phyloP scores from a whole-genome alignment of 352 stramenopile genomes.

The Phytophthora foliorum region DNA sequence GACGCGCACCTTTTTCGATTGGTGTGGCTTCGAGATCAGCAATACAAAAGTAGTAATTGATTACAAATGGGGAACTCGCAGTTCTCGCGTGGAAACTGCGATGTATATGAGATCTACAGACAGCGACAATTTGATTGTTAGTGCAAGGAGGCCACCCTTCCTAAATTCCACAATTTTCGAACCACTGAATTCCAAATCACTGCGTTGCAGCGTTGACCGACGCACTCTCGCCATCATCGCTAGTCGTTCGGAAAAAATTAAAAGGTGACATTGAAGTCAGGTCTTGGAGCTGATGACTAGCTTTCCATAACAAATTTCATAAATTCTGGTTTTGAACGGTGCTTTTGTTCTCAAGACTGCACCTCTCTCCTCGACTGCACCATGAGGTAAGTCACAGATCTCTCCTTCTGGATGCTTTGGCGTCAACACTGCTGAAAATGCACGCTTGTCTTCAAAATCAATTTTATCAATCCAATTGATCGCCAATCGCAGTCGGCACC shows the following conservation, averaged over 20 bases:
- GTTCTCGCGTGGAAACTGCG: too few relatives aligned
- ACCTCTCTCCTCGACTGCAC: background rate
- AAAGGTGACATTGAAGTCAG: background rate
- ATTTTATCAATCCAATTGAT: background rate
- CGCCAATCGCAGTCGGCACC: background rate
- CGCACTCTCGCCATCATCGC: background rate
- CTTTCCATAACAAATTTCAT: background rate
- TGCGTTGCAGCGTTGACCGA: background rate
- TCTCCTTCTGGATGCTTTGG: background rate
- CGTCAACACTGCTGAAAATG: background rate
- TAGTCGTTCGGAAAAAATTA: background rate
- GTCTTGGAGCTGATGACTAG: background rate
- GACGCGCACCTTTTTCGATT: too few relatives aligned
- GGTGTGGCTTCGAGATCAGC: too few relatives aligned
- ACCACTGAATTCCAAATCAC: background rate
- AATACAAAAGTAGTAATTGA: too few relatives aligned
- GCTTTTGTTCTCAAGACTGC: background rate
- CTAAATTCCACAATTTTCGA: background rate
- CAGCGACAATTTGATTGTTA: background rate
- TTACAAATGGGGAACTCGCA: too few relatives aligned
- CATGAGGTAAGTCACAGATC: background rate
- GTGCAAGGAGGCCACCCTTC: background rate
- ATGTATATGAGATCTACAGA: too few relatives aligned
- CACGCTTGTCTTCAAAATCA: background rate
- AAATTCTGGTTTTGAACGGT: background rate